A percentile compares a stretch with the other conserved stretches of the same genome.
Evolutionary conservation across 2,329 filamentous ascomycete genomes (phyloP).

Genomic region (Saccharata proteae): DNA sequence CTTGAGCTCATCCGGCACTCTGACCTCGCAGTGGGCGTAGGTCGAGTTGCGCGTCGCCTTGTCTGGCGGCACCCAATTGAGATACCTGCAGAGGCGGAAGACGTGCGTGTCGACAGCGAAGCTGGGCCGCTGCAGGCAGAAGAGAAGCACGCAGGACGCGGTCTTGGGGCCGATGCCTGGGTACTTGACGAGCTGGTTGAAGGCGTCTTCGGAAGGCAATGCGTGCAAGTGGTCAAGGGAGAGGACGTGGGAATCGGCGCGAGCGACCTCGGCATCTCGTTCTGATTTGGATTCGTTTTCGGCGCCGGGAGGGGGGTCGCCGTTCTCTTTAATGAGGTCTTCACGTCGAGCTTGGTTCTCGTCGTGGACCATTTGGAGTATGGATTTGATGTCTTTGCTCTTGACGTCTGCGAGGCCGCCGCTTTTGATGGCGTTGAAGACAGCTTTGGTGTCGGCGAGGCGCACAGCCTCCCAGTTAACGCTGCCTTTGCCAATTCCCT

Average conservation of each 20-base stretch:
- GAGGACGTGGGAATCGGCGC: constrained; percentile 46
- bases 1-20: constrained; percentile 50
- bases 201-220: constrained; percentile 44
- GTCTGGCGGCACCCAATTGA: constrained; percentile 46
- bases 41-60: constrained; percentile 38
- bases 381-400: constrained; percentile 59
- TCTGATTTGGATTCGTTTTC: constrained; percentile 36
- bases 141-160: constrained; percentile 51
- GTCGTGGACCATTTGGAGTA: constrained; percentile 58
- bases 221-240: constrained; percentile 50
- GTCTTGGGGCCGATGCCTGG: constrained; percentile 57
- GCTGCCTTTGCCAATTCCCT: constrained; percentile 56
- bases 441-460: constrained; percentile 42
- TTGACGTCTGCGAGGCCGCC: constrained; percentile 64
- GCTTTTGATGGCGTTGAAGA: constrained; percentile 56
- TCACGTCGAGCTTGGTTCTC: constrained; percentile 50
- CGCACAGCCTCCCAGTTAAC: constrained; percentile 66
- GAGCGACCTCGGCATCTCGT: constrained; percentile 46
- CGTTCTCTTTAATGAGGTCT: constrained; percentile 32
- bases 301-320: constrained; percentile 23
- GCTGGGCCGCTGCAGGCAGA: constrained; percentile 50
- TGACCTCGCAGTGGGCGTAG: constrained; percentile 48
- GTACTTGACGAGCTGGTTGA: constrained; percentile 44
- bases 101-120: constrained; percentile 58
- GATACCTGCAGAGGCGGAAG: constrained; percentile 49